A percentile compares a stretch with the other conserved stretches of the same genome.
These are phyloP conservation scores for Claviceps digitariae DNA, from an alignment of 2,329 filamentous ascomycete species.

Conservation along the genomic window DNA sequence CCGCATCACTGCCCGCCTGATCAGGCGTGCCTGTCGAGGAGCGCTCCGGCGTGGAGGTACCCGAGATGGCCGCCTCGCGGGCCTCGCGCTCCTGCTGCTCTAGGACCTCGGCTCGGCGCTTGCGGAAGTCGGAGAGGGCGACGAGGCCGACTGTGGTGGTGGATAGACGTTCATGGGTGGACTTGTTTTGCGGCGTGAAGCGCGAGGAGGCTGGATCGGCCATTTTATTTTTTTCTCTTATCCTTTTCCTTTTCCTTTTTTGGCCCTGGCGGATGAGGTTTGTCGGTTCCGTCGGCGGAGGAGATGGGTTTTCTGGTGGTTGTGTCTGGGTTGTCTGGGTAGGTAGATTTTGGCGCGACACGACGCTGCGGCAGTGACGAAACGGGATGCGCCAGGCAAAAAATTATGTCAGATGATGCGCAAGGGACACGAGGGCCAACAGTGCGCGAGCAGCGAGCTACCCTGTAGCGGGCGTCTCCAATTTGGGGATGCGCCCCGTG, in stretches of 20 bases:
- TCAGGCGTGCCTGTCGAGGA: slow-evolving; percentile 36
- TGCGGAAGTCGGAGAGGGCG: slow-evolving; percentile 84
- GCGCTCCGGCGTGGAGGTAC: slow-evolving; percentile 33
- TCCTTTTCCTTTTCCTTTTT: neutral
- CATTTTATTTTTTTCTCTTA: neutral
- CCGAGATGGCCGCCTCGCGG: slow-evolving; percentile 42
- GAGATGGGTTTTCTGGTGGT: too few species aligned
- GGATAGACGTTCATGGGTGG: slow-evolving; percentile 69
- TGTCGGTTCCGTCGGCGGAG: too few species aligned
- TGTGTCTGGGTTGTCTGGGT: too few species aligned
- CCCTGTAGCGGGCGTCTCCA: too few species aligned
- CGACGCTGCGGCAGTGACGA: neutral
- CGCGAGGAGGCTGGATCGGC: slow-evolving; percentile 33
- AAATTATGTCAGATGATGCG: too few species aligned
- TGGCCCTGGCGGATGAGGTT: too few species aligned
- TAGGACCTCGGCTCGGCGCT: slow-evolving; percentile 85
- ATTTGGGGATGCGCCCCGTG: too few species aligned
- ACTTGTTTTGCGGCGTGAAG: slow-evolving; percentile 64
- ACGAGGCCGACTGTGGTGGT: slow-evolving; percentile 85
- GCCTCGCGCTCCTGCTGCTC: slow-evolving; percentile 79
- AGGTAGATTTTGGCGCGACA: too few species aligned
- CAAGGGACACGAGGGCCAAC: too few species aligned
- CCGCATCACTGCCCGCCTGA: slow-evolving; percentile 23
- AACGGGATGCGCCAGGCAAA: neutral
- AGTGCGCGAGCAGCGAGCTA: too few species aligned